These are phyloP conservation scores for Tulasnella sp. DNA, from an alignment of 768 basidiomycete genomes.

Conservation along the genomic window DNA sequence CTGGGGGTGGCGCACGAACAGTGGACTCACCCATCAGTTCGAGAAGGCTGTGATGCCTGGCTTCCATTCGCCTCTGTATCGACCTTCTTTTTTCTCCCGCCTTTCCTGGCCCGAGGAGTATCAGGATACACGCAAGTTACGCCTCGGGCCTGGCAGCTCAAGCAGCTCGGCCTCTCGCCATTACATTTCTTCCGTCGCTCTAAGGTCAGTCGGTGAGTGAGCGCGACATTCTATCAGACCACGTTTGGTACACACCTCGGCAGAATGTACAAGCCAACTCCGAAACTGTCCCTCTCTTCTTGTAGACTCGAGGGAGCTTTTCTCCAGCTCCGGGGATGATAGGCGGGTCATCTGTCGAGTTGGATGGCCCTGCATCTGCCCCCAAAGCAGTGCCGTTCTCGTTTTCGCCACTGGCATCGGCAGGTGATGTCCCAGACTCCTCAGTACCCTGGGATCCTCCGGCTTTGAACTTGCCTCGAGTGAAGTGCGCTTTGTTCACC, in stretches of 20 bases:
- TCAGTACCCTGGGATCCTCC: not conserved
- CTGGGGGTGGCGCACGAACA: no score
- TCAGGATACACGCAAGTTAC: constrained; percentile 11
- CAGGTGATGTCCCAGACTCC: not conserved
- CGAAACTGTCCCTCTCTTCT: constrained; percentile 12
- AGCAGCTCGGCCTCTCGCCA: constrained; percentile 10
- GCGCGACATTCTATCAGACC: not conserved
- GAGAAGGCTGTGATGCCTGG: not conserved
- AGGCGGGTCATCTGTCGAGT: not conserved
- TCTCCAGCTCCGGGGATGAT: not conserved
- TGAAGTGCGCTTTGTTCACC: constrained; percentile 13
- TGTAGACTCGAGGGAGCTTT: not conserved
- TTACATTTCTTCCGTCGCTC: constrained; percentile 16
- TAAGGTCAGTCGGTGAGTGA: not conserved
- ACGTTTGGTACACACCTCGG: constrained; percentile 5
- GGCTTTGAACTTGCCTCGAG: not conserved
- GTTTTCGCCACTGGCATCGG: no score
- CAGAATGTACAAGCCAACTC: constrained; percentile 15
- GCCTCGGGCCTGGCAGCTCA: constrained; percentile 7
- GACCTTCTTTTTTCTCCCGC: constrained; percentile 12
- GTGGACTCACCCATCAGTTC: no score
- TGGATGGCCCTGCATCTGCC: not conserved
- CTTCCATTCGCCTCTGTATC: not conserved
- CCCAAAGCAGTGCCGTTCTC: not conserved
- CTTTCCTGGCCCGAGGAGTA: constrained; percentile 1